These are phyloP conservation scores for Rhizopus delemar DNA, from an alignment of 371 early-diverging fungal species.

Conservation along the genomic window DNA sequence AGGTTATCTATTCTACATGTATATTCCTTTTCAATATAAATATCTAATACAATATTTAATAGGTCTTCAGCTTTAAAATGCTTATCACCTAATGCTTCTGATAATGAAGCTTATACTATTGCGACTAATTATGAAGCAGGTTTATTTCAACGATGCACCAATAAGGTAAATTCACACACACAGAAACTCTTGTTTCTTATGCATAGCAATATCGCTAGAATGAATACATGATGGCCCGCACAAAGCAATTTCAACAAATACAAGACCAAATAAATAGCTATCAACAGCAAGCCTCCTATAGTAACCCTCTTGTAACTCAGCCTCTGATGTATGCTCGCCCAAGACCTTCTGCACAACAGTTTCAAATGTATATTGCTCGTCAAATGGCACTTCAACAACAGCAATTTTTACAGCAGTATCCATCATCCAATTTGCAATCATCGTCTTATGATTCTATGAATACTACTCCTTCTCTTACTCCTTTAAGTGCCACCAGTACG, in stretches of 20 bases:
- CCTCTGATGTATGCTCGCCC: neutral
- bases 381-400: constrained; percentile 40
- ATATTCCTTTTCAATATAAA: neutral
- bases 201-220: constrained; percentile 23
- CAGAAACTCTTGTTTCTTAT: neutral
- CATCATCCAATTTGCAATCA: constrained; percentile 8
- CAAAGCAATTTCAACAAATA: constrained; percentile 39
- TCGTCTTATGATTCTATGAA: neutral
- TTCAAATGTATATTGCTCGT: constrained; percentile 38
- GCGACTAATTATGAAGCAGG: constrained; percentile 46
- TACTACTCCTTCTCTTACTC: constrained; percentile 3
- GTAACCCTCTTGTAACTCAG: constrained; percentile 1
- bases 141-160: constrained; percentile 39
- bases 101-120: constrained; percentile 40
- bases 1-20: constrained; percentile 27
- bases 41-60: neutral
- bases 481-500: constrained; percentile 11
- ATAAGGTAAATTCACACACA: constrained; percentile 33
- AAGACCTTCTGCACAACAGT: neutral
- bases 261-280: constrained; percentile 16
- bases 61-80: constrained; percentile 40
- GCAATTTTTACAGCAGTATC: constrained; percentile 23
- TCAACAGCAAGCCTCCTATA: neutral
- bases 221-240: constrained; percentile 42
- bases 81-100: constrained; percentile 38